Percentiles rank a stretch among this genome's conserved stretches.
Evolutionary conservation across 164 flowering plant species (phyloP).

Genomic region (Nymphaea colorata): DNA sequence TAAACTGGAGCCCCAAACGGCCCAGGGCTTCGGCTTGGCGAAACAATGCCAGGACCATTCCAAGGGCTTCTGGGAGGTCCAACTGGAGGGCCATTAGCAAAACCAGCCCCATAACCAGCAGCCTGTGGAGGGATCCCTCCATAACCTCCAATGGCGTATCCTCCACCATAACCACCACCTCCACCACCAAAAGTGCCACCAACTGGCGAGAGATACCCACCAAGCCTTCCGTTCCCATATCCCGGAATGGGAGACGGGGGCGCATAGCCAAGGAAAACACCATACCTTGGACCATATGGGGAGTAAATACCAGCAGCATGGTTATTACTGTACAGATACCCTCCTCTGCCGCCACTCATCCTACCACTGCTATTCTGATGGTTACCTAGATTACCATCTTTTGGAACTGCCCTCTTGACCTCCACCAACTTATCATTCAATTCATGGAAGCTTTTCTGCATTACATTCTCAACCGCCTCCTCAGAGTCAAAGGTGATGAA

Average conservation of each 20-base stretch:
- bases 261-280: conserved; percentile 5
- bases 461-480: conserved; percentile 53
- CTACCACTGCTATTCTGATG: background rate
- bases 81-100: conserved; percentile 4
- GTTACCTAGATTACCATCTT: conserved; percentile 17
- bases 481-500: conserved; percentile 65
- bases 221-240: background rate
- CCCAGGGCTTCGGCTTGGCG: conserved; percentile 2
- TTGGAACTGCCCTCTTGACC: conserved; percentile 75
- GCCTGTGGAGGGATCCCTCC: conserved; percentile 5
- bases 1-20: conserved; percentile 4
- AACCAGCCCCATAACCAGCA: conserved; percentile 8
- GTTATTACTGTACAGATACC: conserved; percentile 4
- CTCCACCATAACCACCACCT: background rate
- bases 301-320: conserved; percentile 2
- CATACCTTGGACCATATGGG: conserved; percentile 9
- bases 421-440: conserved; percentile 52
- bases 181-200: background rate
- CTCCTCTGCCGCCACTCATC: background rate
- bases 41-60: conserved; percentile 8
- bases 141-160: conserved; percentile 8
- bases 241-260: background rate
- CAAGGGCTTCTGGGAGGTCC: conserved; percentile 9
- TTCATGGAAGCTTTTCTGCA: conserved; percentile 42
- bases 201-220: background rate